Evolutionary conservation across 1,284 basidiomycete species (phyloP).

Genomic region (Irpex lacteus): DNA sequence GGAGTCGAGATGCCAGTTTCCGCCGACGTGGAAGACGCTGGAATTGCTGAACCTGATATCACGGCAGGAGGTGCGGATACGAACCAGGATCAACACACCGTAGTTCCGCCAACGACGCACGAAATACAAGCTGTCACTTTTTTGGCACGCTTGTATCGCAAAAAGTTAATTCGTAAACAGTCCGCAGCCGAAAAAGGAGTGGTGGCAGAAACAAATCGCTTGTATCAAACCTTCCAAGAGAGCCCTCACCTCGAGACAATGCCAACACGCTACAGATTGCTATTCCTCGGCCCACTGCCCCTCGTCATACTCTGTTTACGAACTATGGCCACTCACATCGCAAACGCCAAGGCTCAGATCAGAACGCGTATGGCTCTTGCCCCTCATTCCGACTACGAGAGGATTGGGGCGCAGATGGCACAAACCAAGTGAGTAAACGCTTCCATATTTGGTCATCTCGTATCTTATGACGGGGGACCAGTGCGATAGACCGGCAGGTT

Average conservation of each 20-base stretch:
- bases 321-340: constrained; percentile 26
- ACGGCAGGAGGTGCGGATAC: background rate
- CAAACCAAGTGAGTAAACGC: constrained; percentile 18
- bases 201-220: background rate
- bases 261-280: constrained; percentile 34
- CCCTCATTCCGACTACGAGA: constrained; percentile 32
- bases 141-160: background rate
- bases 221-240: background rate
- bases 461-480: background rate
- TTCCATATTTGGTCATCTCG: no score
- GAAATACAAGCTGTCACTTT: background rate
- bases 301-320: constrained; percentile 46
- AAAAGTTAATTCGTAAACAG: background rate
- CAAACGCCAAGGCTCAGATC: constrained; percentile 30
- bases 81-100: background rate
- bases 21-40: background rate
- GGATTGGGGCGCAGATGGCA: constrained; percentile 29
- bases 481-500: constrained; percentile 13
- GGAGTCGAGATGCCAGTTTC: background rate
- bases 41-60: background rate
- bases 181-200: background rate
- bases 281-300: constrained; percentile 50
- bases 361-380: constrained; percentile 32
- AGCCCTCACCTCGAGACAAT: constrained; percentile 19
- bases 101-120: background rate